phyloP scores from a whole-genome alignment of 352 stramenopile species.

The Globisporangium apiculatum region DNA sequence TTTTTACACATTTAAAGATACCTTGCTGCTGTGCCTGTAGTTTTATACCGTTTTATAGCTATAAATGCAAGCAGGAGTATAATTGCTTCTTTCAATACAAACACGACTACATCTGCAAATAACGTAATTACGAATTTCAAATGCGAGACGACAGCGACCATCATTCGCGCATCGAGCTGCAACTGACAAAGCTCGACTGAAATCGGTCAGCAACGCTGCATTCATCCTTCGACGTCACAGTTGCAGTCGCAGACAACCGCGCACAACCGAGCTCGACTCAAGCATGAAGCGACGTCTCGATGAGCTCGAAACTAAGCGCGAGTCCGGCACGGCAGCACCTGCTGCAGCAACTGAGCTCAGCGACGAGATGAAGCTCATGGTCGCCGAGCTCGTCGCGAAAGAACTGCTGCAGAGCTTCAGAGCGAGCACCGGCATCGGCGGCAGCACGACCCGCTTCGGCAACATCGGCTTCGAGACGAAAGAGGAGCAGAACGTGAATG shows the following conservation, averaged over 20 bases:
- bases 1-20: conserved; percentile 1
- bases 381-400: conserved; percentile 31
- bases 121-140: not conserved
- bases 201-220: not conserved
- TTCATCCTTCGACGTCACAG: not conserved
- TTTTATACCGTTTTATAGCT: not conserved
- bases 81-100: not conserved
- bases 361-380: conserved; percentile 33
- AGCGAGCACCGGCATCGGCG: not conserved
- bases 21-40: not conserved
- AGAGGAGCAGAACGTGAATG: conserved; percentile 53
- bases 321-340: conserved; percentile 1
- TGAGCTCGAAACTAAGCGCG: conserved; percentile 13
- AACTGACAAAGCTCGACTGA: not conserved
- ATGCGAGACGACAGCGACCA: not conserved
- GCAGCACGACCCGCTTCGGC: conserved; percentile 38
- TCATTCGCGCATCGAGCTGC: too few relatives aligned
- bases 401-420: conserved; percentile 18
- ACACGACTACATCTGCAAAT: not conserved
- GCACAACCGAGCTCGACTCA: not conserved
- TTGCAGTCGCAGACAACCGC: too few relatives aligned
- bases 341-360: conserved; percentile 1
- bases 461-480: conserved; percentile 37
- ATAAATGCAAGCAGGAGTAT: not conserved
- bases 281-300: conserved; percentile 38